Percentiles rank a stretch among this genome's conserved stretches.
Evolutionary conservation across 768 basidiomycete genomes (phyloP).

Genomic region (Exsudoporus frostii): DNA sequence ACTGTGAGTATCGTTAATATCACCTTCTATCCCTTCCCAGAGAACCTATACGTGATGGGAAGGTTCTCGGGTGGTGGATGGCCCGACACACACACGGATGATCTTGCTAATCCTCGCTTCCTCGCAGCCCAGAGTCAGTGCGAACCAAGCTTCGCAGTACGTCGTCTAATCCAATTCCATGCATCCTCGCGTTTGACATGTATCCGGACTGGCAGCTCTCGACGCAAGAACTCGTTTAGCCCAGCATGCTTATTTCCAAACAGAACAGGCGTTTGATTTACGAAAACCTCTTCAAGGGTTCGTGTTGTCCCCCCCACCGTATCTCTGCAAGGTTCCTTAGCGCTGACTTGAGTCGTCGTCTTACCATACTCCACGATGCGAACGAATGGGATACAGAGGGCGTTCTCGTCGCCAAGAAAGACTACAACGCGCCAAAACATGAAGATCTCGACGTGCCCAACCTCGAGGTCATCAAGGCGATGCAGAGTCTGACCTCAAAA

Average conservation of each 20-base stretch:
- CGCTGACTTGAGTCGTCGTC: neutral
- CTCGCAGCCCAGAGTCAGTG: conserved; percentile 34
- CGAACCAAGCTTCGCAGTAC: conserved; percentile 36
- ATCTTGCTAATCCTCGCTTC: conserved; percentile 17
- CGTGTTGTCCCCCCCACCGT: conserved; percentile 19
- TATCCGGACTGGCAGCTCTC: conserved; percentile 25
- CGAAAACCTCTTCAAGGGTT: conserved; percentile 99
- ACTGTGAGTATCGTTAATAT: conserved; percentile 21
- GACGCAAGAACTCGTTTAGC: conserved; percentile 26
- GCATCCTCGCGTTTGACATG: neutral
- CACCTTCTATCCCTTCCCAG: conserved; percentile 1
- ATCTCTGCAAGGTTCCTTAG: neutral
- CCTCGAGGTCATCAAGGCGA: conserved; percentile 67
- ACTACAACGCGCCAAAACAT: conserved; percentile 96
- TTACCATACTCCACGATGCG: neutral
- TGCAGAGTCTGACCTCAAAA: conserved; percentile 65
- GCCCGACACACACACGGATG: conserved; percentile 27
- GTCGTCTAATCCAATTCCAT: conserved; percentile 12
- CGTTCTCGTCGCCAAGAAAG: conserved; percentile 98
- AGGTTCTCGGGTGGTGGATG: conserved; percentile 33
- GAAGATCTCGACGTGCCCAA: conserved; percentile 80
- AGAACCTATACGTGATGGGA: conserved; percentile 1
- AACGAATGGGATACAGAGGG: conserved; percentile 61
- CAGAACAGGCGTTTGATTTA: conserved; percentile 93
- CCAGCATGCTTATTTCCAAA: conserved; percentile 96